phyloP scores from a whole-genome alignment of 2,329 filamentous ascomycete species.

The Aspergillus ochraceus region DNA sequence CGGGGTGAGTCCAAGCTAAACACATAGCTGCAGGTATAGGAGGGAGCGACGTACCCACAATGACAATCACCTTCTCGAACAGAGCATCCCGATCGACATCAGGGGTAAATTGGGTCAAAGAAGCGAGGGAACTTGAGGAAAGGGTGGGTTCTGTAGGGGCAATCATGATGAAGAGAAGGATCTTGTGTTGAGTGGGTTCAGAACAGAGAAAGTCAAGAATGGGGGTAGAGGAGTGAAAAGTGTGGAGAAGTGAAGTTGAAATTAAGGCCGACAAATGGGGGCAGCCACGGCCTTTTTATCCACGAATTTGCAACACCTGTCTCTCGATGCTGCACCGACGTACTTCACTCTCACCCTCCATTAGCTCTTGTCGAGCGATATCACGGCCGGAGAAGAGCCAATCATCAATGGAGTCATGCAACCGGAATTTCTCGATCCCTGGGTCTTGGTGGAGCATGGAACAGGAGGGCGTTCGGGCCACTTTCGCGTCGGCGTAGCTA shows the following conservation, averaged over 20 bases:
- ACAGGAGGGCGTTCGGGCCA: not conserved
- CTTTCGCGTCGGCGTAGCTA: not conserved
- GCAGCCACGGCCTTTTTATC: not conserved
- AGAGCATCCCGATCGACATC: slow-evolving; percentile 14
- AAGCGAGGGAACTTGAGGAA: slow-evolving; percentile 10
- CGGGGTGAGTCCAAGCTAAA: not conserved
- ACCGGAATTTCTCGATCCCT: slow-evolving; percentile 2
- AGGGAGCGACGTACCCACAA: slow-evolving; percentile 16
- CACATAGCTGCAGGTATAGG: not conserved
- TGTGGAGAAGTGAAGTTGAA: not conserved
- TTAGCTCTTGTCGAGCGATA: not conserved
- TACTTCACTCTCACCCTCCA: slow-evolving; percentile 1
- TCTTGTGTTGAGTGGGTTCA: too few species aligned
- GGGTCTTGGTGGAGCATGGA: slow-evolving; percentile 11
- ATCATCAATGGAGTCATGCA: not conserved
- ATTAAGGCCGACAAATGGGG: not conserved
- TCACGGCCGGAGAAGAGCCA: not conserved
- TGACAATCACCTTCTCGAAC: slow-evolving; percentile 19
- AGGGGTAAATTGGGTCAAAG: slow-evolving; percentile 17
- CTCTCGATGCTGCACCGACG: not conserved
- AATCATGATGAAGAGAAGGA: slow-evolving; percentile 14
- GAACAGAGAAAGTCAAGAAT: not conserved
- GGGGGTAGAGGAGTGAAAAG: not conserved
- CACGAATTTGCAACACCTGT: not conserved
- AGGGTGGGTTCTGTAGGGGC: slow-evolving; percentile 16